Base-by-base conservation (phyloP, 1,139 yeast species). In the Yamadazyma sp. region DNA sequence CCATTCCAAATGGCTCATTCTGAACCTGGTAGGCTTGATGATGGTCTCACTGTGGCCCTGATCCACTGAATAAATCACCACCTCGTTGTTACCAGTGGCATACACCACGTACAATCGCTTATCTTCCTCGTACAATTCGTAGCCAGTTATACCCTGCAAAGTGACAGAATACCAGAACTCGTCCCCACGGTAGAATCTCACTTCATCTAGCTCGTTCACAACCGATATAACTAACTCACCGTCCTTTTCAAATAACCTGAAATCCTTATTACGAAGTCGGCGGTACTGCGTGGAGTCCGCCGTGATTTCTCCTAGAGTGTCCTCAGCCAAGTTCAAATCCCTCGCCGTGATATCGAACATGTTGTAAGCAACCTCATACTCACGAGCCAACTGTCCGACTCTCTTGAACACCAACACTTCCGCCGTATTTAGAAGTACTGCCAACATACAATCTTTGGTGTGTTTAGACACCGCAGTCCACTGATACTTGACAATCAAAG, bases 391-490 rank as follows among this genome's bases (percentile, higher is more conserved):
- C 9, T 49, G 44, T 16, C 55, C 51, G 5, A 56, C 51, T 37
- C 75, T 50, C 29, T 57, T 56, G 16, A 70, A 47, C 3, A 69
- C 47, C 31, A 70, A 42, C 10, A 70, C 49, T 42, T 72, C 77
- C 0, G 71, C 72, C 1, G 75, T 61, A 40, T 67, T 71, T 36
- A 63, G 60, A 17, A 71, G 49, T 1, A 67, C 64, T 0, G 66
- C 73, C 34, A 71, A 51, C 32, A 49, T 52, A 39, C 64, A 58
- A 35, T 64, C 66, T 39, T 64, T 58, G 3, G 61, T 51, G 9
- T 44, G 40, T 3, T 47, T 45, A 26, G 54, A 51, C 2, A 54
- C 42, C 1, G 63, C 54, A 3, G 69, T 55, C 75, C 76, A 69
- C 43, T 56, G 57, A 43, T 70, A 75, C 31, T 57, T 51, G 2